Percentiles rank a stretch among this genome's conserved stretches.
These are phyloP conservation scores for Ampelocalamus luodianensis DNA, from an alignment of 176 grass and related monocot species.

Conservation along the genomic window DNA sequence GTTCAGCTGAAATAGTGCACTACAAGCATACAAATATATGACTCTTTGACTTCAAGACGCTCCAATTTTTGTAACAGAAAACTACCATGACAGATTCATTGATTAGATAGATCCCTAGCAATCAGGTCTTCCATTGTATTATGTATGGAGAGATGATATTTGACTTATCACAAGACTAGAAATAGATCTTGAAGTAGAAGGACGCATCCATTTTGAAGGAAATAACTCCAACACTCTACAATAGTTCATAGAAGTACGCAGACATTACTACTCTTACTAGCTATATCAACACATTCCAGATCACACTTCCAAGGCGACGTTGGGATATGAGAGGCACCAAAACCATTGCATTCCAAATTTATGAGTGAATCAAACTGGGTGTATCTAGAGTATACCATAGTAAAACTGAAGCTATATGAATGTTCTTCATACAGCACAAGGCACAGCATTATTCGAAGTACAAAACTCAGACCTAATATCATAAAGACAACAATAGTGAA, in stretches of 20 bases:
- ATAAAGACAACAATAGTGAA: constrained; percentile 53
- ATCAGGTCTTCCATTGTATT: not conserved
- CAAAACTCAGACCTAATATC: constrained; percentile 49
- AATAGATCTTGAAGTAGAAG: not conserved
- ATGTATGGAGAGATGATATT: constrained; percentile 5
- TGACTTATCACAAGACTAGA: not conserved
- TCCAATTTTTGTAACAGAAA: not conserved
- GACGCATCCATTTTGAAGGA: not conserved
- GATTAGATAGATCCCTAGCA: not conserved
- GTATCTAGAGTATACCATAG: constrained; percentile 22
- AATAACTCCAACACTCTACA: not conserved
- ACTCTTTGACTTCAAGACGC: not conserved
- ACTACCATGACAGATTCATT: not conserved
- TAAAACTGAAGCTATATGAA: constrained; percentile 43
- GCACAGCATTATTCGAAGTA: constrained; percentile 50
- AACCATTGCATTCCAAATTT: constrained; percentile 30
- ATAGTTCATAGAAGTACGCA: not conserved
- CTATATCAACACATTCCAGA: constrained; percentile 15
- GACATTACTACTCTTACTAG: not conserved
- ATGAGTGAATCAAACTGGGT: constrained; percentile 38
- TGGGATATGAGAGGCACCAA: not conserved
- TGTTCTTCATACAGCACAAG: constrained; percentile 45
- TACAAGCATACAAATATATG: not conserved
- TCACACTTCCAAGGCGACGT: constrained; percentile 6
- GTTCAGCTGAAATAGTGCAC: not conserved